Base-by-base conservation (phyloP, 2,329 filamentous ascomycete genomes). In the Rhytidhysteron rufulum region DNA sequence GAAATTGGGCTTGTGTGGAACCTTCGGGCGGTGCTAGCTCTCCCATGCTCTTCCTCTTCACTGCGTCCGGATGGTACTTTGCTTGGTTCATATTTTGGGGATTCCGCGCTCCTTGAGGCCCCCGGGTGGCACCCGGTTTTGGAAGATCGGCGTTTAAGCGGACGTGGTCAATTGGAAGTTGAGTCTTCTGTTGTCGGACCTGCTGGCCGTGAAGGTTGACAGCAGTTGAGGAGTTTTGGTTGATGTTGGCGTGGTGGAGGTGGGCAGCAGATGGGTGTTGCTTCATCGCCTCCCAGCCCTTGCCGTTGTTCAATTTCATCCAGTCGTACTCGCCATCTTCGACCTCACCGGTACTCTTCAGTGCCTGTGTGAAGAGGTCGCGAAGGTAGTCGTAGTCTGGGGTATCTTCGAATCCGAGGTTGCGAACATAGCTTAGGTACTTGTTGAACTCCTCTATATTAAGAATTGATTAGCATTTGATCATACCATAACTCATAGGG, bases 281-380 rank as follows among this genome's bases (percentile, higher is more conserved):
- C 62, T 85, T 85, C 67, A 83, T 87, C 44, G 80, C 81, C 70
- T 95, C 88, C 88, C 88, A 95, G 48, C 89, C 89, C 71, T 95
- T 93, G 54, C 84, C 84, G 70, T 89, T 88, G 74, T 88, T 93
- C 55, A 95, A 77, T 78, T 95, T 96, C 88, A 97, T 95, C 93
- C 93, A 98, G 72, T 98, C 93, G 68, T 97, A 98, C 67, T 97
- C 91, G 60, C 93, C 93, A 68, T 98, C 93, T 65, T 97, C 93
- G 7, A 96, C 84, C 57, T 95, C 90, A 41, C 90, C 90, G 2
- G 86, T 86, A 65, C 89, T 91, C 79, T 96, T 95, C 49, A 97
- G 78, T 16, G 91, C 88, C 69, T 95, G 88, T 1, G 91, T 96
- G 73, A 98, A 95, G 41, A 98, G 82, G 61, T 96, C 91, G 35